Percentiles rank a stretch among this genome's conserved stretches.
These are phyloP conservation scores for Suillus plorans DNA, from an alignment of 768 basidiomycete species.

Conservation along the genomic window DNA sequence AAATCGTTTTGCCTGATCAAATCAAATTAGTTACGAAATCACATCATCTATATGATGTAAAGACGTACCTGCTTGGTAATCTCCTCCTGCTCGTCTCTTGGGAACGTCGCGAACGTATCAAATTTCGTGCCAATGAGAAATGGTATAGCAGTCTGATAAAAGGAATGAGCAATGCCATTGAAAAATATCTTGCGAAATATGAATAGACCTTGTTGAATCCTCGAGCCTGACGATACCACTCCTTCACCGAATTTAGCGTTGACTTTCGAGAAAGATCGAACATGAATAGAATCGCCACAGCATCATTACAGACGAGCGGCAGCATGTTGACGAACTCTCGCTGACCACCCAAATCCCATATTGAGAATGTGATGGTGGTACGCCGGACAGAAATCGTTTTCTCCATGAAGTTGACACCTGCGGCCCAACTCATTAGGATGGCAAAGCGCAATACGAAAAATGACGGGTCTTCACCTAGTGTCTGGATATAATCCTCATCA, in stretches of 20 bases:
- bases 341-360: conserved; percentile 98
- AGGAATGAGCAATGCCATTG: conserved; percentile 15
- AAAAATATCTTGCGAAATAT: neutral
- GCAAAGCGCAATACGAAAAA: neutral
- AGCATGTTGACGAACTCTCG: conserved; percentile 99
- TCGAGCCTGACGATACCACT: conserved; percentile 99
- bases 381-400: conserved; percentile 98
- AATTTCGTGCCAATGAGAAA: conserved; percentile 99
- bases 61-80: conserved; percentile 88
- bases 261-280: conserved; percentile 98
- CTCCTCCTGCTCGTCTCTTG: conserved; percentile 97
- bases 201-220: conserved; percentile 94
- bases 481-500: conserved; percentile 99
- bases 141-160: conserved; percentile 87
- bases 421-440: conserved; percentile 10
- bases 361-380: conserved; percentile 99
- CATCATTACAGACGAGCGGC: conserved; percentile 97
- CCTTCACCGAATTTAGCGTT: conserved; percentile 97
- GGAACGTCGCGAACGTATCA: conserved; percentile 94
- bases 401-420: conserved; percentile 99
- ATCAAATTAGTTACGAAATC: conserved; percentile 10
- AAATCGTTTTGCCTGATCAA: conserved; percentile 86
- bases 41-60: conserved; percentile 8
- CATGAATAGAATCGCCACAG: conserved; percentile 99
- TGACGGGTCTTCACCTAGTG: conserved; percentile 67